These are phyloP conservation scores for Cenchrus fungigraminus DNA, from an alignment of 176 grass and related monocot species.

Conservation along the genomic window DNA sequence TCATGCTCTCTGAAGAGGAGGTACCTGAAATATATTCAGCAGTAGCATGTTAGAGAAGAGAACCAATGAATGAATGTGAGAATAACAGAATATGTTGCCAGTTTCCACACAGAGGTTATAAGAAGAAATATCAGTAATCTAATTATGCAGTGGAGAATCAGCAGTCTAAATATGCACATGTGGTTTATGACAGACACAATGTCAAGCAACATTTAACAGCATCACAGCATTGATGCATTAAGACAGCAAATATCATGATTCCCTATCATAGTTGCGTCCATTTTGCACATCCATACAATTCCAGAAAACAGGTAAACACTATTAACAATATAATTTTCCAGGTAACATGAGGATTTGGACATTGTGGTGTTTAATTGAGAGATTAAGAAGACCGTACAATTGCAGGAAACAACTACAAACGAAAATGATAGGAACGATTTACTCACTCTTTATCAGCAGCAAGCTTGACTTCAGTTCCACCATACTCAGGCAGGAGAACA, in stretches of 20 bases:
- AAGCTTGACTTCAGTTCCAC: slow-evolving; percentile 93
- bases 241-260: background rate
- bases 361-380: background rate
- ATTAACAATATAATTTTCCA: no score
- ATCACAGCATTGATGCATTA: background rate
- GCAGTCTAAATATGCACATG: background rate
- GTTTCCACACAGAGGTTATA: background rate
- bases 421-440: background rate
- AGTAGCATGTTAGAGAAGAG: background rate
- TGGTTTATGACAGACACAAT: background rate
- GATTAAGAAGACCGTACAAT: background rate
- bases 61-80: background rate
- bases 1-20: slow-evolving; percentile 64
- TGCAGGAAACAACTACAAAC: background rate
- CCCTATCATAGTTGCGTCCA: background rate
- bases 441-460: slow-evolving; percentile 82
- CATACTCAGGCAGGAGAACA: slow-evolving; percentile 93
- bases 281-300: background rate
- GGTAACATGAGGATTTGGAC: background rate
- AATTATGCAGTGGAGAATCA: background rate
- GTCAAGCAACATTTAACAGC: background rate
- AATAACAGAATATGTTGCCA: background rate
- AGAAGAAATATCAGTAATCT: background rate
- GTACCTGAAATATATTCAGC: slow-evolving; percentile 49
- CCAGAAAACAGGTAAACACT: background rate